phyloP scores from a whole-genome alignment of 257 asterid species.

The Apocynum venetum region DNA sequence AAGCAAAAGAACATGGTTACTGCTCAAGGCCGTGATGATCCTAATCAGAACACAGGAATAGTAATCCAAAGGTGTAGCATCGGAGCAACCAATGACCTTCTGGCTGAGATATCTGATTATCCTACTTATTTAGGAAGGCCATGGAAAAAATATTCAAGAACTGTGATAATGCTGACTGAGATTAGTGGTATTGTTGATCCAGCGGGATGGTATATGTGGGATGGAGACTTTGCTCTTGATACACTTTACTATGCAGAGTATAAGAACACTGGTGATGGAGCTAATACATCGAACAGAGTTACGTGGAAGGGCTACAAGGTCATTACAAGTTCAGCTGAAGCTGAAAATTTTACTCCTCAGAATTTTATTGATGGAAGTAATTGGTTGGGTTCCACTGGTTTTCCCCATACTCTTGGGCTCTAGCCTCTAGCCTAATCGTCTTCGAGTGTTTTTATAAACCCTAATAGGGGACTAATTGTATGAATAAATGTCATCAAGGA shows the following conservation, averaged over 20 bases:
- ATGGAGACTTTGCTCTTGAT: constrained; percentile 43
- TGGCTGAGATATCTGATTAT: constrained; percentile 30
- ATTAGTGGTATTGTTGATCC: constrained; percentile 46
- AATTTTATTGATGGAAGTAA: constrained; percentile 44
- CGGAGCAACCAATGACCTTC: constrained; percentile 43
- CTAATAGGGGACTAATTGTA: too few species aligned
- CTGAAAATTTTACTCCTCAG: constrained; percentile 37
- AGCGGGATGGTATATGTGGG: constrained; percentile 73
- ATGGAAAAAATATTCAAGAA: constrained; percentile 66
- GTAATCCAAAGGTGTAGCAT: constrained; percentile 51
- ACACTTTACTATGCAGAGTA: constrained; percentile 68
- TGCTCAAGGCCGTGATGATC: constrained; percentile 65
- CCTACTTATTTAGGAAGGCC: constrained; percentile 54
- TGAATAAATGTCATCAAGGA: too few species aligned
- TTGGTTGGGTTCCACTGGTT: constrained; percentile 60
- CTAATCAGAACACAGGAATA: constrained; percentile 67
- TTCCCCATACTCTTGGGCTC: constrained; percentile 55
- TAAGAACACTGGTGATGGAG: constrained; percentile 52
- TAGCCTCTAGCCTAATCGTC: background rate
- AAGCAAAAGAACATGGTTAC: constrained; percentile 42
- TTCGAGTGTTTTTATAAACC: too few species aligned
- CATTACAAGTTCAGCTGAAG: constrained; percentile 41
- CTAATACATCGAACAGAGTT: constrained; percentile 43
- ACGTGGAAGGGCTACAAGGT: constrained; percentile 55
- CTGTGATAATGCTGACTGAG: constrained; percentile 42